phyloP scores from a whole-genome alignment of 2,329 filamentous ascomycete species.

The Hypoxylon sp. region DNA sequence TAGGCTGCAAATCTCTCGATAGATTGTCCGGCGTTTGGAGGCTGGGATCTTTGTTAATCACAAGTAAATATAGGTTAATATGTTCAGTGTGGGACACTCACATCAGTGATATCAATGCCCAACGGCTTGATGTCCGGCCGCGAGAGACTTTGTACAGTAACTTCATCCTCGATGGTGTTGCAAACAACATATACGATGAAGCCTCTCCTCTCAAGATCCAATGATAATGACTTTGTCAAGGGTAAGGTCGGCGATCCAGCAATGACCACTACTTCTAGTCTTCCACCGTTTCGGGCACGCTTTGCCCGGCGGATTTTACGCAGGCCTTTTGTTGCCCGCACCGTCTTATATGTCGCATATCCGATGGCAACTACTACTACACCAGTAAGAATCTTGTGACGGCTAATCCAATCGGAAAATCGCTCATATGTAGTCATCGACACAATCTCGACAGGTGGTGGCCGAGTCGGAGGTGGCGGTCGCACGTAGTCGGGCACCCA shows the following conservation, averaged over 20 bases:
- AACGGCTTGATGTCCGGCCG: slow-evolving; percentile 86
- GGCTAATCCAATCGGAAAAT: slow-evolving; percentile 78
- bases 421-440: slow-evolving; percentile 63
- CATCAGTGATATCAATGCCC: slow-evolving; percentile 85
- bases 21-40: slow-evolving; percentile 75
- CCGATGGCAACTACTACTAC: slow-evolving; percentile 79
- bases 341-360: slow-evolving; percentile 70
- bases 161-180: slow-evolving; percentile 86
- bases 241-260: slow-evolving; percentile 90
- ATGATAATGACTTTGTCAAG: slow-evolving; percentile 83
- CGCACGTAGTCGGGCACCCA: slow-evolving; percentile 82
- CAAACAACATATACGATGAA: slow-evolving; percentile 96
- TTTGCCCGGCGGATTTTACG: slow-evolving; percentile 81
- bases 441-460: slow-evolving; percentile 55
- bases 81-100: slow-evolving; percentile 58
- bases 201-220: slow-evolving; percentile 90
- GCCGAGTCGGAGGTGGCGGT: slow-evolving; percentile 68
- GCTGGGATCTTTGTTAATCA: slow-evolving; percentile 61
- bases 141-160: slow-evolving; percentile 80
- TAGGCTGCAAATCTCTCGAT: slow-evolving; percentile 80
- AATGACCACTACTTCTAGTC: slow-evolving; percentile 88
- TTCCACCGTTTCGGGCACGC: slow-evolving; percentile 84
- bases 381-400: slow-evolving; percentile 81
- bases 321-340: slow-evolving; percentile 67
- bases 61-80: neutral